Base-by-base conservation (phyloP, 345 rosid genomes). In the Citrus unshiu region DNA sequence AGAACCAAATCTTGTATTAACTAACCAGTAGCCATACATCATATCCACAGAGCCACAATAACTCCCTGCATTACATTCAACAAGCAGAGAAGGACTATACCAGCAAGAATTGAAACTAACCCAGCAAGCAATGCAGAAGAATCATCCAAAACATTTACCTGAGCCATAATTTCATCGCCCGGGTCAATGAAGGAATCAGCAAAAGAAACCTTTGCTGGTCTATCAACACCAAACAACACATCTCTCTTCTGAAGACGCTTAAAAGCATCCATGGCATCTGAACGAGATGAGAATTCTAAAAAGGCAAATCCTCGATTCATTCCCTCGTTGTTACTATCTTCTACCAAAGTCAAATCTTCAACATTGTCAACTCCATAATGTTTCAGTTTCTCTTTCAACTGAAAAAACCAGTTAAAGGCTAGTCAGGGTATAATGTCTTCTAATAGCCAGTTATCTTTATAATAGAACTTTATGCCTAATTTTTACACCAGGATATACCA, bases 281-380 rank as follows among this genome's bases (percentile, higher is more conserved):
- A 89, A 77, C 93, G 99, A 82, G 95, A 92, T 72, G 95, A 85
- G 82, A 96, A 94, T 77, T 96, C 98, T 89, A 96, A 76, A 85
- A 96, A 96, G 16, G 98, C 99, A 90, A 91, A 96, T n/a, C 99
- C 99, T 73, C 98, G 85, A 82, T 96, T 96, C 95, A 90, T 89
- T 83, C 95, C 98, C 67, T 76, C 89, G 46, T 87, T 90, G 93
- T 93, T 91, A 81, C 84, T 88, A 84, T 96, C 99, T 83, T 94
- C 99, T 60, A 96, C 99, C 88, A 96, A 86, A 25, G 98, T 87
- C 85, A 96, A 80, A 65, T 91, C 99, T 76, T 96, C 97, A 87
- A 92, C 87, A 88, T 87, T 90, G 68, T 93, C 92, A 76, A 96
- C 95, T 74, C 98, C 97, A 63, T 93, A 96, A 84, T 93, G 98